These are phyloP conservation scores for Fusarium agapanthi DNA, from an alignment of 2,329 filamentous ascomycete genomes.

Conservation along the genomic window DNA sequence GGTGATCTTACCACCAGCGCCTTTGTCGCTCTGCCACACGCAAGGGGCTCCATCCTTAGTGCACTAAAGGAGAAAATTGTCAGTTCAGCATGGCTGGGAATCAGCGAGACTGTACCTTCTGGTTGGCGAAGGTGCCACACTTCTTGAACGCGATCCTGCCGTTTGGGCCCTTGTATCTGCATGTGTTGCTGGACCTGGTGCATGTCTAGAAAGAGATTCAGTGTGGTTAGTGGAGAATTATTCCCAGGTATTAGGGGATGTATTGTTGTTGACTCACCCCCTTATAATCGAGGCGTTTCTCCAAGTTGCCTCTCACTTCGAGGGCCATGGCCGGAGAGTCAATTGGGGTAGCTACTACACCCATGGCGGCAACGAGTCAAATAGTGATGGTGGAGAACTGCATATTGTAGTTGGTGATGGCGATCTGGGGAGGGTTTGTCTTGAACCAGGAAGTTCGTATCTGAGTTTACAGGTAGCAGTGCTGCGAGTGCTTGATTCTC, in stretches of 20 bases:
- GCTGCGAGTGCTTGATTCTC: not conserved
- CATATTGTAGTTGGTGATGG: not conserved
- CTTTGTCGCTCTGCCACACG: not conserved
- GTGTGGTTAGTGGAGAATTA: accelerated
- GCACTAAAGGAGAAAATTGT: not conserved
- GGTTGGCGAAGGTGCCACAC: not conserved
- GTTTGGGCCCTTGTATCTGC: not conserved
- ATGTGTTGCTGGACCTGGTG: not conserved
- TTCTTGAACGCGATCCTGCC: not conserved
- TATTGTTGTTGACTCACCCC: not conserved
- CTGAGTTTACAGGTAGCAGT: not conserved
- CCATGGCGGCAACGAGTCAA: not conserved
- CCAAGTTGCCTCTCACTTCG: not conserved
- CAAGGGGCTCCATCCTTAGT: not conserved
- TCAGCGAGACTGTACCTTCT: not conserved
- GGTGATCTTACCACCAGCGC: not conserved
- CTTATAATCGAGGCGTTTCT: not conserved
- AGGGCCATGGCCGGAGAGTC: not conserved
- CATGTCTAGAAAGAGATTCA: not conserved
- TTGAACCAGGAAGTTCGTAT: not conserved
- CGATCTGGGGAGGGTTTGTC: not conserved
- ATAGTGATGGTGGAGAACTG: not conserved
- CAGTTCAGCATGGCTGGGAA: accelerated
- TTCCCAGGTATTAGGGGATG: too few relatives aligned
- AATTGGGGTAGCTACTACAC: not conserved